Base-by-base conservation (phyloP, 1,284 basidiomycete genomes). In the Schizopora paradoxa region DNA sequence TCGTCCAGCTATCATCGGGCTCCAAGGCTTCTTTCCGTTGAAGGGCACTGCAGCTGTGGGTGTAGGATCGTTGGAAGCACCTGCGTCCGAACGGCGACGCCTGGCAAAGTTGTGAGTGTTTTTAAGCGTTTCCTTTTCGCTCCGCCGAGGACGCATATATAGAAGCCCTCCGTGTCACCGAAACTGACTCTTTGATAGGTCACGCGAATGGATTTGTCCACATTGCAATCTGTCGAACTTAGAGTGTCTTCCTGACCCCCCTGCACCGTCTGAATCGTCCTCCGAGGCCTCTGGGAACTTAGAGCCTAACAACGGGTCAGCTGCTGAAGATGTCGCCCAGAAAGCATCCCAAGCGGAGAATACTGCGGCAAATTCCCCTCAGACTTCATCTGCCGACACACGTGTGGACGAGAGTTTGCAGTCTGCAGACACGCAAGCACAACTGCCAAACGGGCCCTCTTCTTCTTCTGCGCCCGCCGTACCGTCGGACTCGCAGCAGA, bases 21-120 rank as follows among this genome's bases (percentile, higher is more conserved):
- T 95, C 2, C 87, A 93, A 60, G 86, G 89, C 0, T 93, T 97
- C 66, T 94, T 95, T 64, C 89, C 89, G 47, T 72, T 93, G 43
- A 86, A 84, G 50, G 91, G 91, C 21, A 86, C 93, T 57, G 84
- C 91, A 18, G 83, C 92, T n/a, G 82, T 83, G 26, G 91, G 91
- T 11, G 84, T 96, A 29, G 93, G 92, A 4, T 91, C 90, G 2
- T 73, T 97, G 37, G 89, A 95, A 57, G 84, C 83, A 56, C 84
- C 89, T 5, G 65, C 77, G 21, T 70, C 75, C 5, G 92, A 96
- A 62, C 77, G 91, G 43, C 86, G 77, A 61, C 74, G 92, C 43
- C 71, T 97, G 18, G 92, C 93, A 6, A 69, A 69, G 43, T 56
- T 89, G 86, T 92, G 62, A 63, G 87, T 67, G 7, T 26, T 33